Conservation (phyloP, 805 yeast genomes). For the Nakazawaea populi region DNA sequence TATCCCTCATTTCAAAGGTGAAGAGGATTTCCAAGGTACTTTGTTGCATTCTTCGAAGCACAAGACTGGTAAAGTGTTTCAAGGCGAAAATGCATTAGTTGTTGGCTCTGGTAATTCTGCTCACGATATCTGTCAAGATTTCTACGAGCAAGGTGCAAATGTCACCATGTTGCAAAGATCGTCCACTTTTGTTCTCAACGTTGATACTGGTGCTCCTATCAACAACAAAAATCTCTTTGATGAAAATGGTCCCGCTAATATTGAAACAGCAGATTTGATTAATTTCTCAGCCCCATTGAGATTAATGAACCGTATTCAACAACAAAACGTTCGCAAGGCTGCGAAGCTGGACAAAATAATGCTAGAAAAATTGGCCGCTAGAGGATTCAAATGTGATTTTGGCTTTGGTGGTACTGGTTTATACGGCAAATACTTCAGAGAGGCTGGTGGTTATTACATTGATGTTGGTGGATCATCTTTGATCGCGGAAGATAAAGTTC, state of each 20-base stretch:
- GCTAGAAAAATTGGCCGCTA: conserved; percentile 24
- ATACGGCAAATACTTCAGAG: conserved; percentile 32
- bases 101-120: conserved; percentile 41
- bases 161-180: conserved; percentile 41
- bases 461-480: conserved; percentile 38
- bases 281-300: conserved; percentile 29
- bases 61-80: conserved; percentile 32
- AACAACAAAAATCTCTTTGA: conserved; percentile 28
- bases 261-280: conserved; percentile 32
- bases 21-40: conserved; percentile 30
- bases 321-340: conserved; percentile 29
- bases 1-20: conserved; percentile 33
- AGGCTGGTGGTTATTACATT: conserved; percentile 42
- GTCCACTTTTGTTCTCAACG: conserved; percentile 35
- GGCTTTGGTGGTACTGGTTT: conserved; percentile 40
- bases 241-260: conserved; percentile 27
- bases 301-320: conserved; percentile 29
- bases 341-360: conserved; percentile 26
- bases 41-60: conserved; percentile 37
- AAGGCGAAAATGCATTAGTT: conserved; percentile 36
- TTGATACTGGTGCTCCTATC: conserved; percentile 25
- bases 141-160: conserved; percentile 36
- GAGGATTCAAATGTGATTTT: conserved; percentile 33
- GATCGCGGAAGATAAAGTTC: conserved; percentile 32
- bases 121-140: conserved; percentile 40